A percentile compares a stretch with the other conserved stretches of the same genome.
phyloP scores from a whole-genome alignment of 164 flowering plant genomes.

The Houttuynia cordata region DNA sequence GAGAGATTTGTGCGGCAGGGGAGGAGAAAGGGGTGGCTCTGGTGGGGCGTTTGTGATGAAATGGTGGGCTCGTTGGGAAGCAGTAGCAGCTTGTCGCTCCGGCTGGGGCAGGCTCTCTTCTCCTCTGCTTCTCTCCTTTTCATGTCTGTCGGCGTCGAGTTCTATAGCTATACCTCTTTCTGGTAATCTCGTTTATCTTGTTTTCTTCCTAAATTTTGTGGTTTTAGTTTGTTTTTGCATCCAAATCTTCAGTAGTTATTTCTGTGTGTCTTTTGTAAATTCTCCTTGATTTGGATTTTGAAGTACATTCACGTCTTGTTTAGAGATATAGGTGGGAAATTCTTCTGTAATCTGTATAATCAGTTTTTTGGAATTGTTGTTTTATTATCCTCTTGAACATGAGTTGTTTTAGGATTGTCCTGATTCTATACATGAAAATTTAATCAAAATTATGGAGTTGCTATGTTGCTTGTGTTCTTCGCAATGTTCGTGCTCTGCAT shows the following conservation, averaged over 20 bases:
- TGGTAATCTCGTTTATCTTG: slow-evolving; percentile 27
- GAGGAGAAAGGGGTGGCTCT: neutral
- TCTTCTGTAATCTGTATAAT: no score
- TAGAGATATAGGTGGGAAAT: neutral
- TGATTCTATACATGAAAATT: no score
- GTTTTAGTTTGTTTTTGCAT: neutral
- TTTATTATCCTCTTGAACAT: no score
- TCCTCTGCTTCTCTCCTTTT: slow-evolving; percentile 65
- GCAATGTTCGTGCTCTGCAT: no score
- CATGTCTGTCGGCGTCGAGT: slow-evolving; percentile 51
- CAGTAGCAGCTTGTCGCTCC: slow-evolving; percentile 53
- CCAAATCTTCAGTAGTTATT: neutral
- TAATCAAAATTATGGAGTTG: no score
- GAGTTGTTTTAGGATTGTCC: no score
- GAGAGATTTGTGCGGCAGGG: slow-evolving; percentile 5
- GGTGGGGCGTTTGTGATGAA: slow-evolving; percentile 10
- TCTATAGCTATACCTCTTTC: slow-evolving; percentile 69
- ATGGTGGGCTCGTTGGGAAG: slow-evolving; percentile 67
- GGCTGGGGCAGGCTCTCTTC: slow-evolving; percentile 68
- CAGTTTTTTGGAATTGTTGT: no score
- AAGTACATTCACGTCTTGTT: neutral
- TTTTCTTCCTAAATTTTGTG: neutral
- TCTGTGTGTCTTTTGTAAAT: neutral
- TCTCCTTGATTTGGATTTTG: neutral
- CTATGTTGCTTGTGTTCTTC: no score